These are phyloP conservation scores for Iberis pinnata DNA, from an alignment of 345 rosid genomes.

Conservation along the genomic window DNA sequence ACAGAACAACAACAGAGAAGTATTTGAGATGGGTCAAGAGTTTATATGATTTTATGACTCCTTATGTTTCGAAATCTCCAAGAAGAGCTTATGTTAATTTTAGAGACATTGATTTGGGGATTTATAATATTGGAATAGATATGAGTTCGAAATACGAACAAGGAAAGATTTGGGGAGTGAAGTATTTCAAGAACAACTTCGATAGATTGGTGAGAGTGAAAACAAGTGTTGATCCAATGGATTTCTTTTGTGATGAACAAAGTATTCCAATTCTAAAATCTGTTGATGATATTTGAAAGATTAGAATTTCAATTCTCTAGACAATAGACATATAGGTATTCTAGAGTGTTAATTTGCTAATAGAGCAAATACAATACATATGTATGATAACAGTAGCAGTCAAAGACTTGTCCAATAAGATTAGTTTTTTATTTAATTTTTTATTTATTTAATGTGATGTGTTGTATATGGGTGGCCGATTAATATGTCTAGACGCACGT, in stretches of 20 bases:
- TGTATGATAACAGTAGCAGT: too few species aligned
- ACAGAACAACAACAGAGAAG: conserved; percentile 13
- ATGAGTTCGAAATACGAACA: conserved; percentile 25
- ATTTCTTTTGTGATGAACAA: conserved; percentile 41
- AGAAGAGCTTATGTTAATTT: conserved; percentile 42
- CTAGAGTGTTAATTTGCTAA: too few species aligned
- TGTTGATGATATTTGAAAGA: conserved; percentile 9
- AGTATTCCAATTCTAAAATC: conserved; percentile 25
- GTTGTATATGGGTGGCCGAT: too few species aligned
- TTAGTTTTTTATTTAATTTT: too few species aligned
- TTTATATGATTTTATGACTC: conserved; percentile 39
- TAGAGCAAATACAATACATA: too few species aligned
- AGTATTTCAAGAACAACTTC: conserved; percentile 38
- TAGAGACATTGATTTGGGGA: conserved; percentile 49
- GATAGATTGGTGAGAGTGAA: conserved; percentile 36
- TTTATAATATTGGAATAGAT: conserved; percentile 11
- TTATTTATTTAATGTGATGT: too few species aligned
- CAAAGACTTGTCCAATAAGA: too few species aligned
- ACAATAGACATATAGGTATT: too few species aligned
- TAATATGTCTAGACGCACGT: too few species aligned
- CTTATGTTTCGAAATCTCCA: conserved; percentile 56
- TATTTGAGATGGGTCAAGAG: conserved; percentile 26
- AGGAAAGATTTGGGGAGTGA: conserved; percentile 37
- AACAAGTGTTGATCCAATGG: conserved; percentile 34
- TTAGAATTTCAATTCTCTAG: too few species aligned